Percentiles rank a stretch among this genome's conserved stretches.
Evolutionary conservation across 495 filamentous ascomycete species (phyloP).

Genomic region (Talaromyces nanjingensis): DNA sequence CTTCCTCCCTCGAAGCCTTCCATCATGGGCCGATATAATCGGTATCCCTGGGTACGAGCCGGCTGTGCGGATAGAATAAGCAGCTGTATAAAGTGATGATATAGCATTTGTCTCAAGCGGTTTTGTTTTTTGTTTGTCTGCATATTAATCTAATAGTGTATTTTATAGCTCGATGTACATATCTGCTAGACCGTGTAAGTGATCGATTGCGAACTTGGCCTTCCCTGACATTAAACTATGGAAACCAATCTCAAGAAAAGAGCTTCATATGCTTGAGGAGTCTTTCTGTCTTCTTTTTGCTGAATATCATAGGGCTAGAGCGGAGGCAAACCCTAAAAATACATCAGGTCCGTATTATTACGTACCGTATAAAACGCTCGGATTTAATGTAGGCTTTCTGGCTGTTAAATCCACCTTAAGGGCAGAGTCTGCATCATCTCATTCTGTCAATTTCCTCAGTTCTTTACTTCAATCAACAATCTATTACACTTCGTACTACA

Average conservation of each 20-base stretch:
- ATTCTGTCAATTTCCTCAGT: background rate
- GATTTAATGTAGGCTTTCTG: background rate
- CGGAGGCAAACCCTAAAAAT: background rate
- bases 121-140: background rate
- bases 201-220: background rate
- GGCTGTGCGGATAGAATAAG: background rate
- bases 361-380: background rate
- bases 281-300: background rate
- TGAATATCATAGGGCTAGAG: background rate
- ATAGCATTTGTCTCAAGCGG: background rate
- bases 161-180: background rate
- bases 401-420: background rate
- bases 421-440: background rate
- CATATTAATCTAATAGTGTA: background rate
- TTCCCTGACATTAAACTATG: background rate
- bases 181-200: background rate
- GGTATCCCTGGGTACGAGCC: slow-evolving; percentile 58
- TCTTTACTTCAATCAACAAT: no score
- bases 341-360: background rate
- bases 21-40: slow-evolving; percentile 55
- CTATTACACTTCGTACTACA: background rate
- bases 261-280: background rate
- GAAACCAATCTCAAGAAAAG: background rate
- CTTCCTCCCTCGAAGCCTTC: slow-evolving; percentile 62
- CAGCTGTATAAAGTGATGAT: background rate